These are phyloP conservation scores for Pleurotus tuoliensis DNA, from an alignment of 768 basidiomycete genomes.

Conservation along the genomic window DNA sequence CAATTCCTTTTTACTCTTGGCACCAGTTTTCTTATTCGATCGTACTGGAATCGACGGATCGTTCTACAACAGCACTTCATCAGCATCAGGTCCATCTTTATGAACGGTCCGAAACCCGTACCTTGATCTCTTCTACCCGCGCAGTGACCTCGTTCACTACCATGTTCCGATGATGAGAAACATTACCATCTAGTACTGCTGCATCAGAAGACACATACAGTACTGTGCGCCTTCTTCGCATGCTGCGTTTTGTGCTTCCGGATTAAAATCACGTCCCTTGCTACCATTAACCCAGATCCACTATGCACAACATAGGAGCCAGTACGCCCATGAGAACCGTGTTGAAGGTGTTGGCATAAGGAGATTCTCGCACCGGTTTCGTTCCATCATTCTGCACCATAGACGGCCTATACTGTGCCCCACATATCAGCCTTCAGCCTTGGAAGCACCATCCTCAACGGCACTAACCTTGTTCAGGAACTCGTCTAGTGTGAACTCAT, in stretches of 20 bases:
- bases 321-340: too few relatives aligned
- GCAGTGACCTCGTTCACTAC: conserved; percentile 57
- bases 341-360: too few relatives aligned
- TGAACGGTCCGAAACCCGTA: conserved; percentile 14
- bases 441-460: too few relatives aligned
- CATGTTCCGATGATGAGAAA: not conserved
- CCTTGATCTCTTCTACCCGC: conserved; percentile 60
- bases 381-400: conserved; percentile 77
- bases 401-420: conserved; percentile 60
- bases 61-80: conserved; percentile 34
- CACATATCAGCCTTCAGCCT: not conserved
- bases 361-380: conserved; percentile 51
- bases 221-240: conserved; percentile 37
- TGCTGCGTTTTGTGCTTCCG: conserved; percentile 27
- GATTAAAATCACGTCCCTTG: conserved; percentile 18
- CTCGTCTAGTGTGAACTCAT: conserved; percentile 38
- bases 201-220: conserved; percentile 27
- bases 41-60: conserved; percentile 63
- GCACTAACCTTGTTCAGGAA: conserved; percentile 51
- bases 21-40: conserved; percentile 68
- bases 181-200: too few relatives aligned
- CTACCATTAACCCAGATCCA: conserved; percentile 63
- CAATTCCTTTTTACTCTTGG: conserved; percentile 71
- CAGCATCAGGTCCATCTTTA: not conserved
- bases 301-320: conserved; percentile 24